phyloP scores from a whole-genome alignment of 768 basidiomycete genomes.

The Sutorius australiensis region DNA sequence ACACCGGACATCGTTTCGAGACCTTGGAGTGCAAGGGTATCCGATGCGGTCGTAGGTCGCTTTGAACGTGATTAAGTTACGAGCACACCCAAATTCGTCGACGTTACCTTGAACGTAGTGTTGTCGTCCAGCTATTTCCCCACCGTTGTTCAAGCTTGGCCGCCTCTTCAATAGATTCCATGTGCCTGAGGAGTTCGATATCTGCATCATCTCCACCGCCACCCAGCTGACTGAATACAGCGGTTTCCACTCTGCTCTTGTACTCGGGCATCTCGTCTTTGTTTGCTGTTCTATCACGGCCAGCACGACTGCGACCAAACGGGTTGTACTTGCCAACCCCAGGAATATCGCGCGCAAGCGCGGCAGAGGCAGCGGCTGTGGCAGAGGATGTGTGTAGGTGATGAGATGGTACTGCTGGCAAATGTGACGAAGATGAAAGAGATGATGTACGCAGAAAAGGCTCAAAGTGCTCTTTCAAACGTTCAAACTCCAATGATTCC shows the following conservation, averaged over 20 bases:
- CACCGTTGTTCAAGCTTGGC: constrained; percentile 76
- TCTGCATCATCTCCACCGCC: constrained; percentile 65
- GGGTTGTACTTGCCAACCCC: constrained; percentile 79
- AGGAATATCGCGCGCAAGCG: constrained; percentile 83
- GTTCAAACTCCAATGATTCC: constrained; percentile 86
- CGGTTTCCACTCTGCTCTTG: constrained; percentile 64
- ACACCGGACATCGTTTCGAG: constrained; percentile 91
- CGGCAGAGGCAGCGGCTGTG: constrained; percentile 85
- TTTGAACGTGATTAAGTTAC: constrained; percentile 37
- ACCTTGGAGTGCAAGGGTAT: constrained; percentile 92
- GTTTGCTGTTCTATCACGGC: constrained; percentile 61
- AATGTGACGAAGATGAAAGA: constrained; percentile 61
- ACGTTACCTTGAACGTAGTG: constrained; percentile 57
- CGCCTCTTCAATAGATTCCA: constrained; percentile 61
- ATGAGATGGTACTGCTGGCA: constrained; percentile 54
- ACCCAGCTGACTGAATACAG: constrained; percentile 48
- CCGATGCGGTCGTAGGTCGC: constrained; percentile 81
- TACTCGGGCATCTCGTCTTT: constrained; percentile 80
- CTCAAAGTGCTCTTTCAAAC: constrained; percentile 95
- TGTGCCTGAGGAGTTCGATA: constrained; percentile 62
- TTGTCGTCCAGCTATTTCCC: constrained; percentile 72
- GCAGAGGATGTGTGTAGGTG: constrained; percentile 75
- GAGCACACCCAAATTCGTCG: background rate
- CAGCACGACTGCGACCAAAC: constrained; percentile 42
- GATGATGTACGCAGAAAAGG: constrained; percentile 85